Evolutionary conservation across 139 green algal species (phyloP).

Genomic region (Axilococcus clingmanii): DNA sequence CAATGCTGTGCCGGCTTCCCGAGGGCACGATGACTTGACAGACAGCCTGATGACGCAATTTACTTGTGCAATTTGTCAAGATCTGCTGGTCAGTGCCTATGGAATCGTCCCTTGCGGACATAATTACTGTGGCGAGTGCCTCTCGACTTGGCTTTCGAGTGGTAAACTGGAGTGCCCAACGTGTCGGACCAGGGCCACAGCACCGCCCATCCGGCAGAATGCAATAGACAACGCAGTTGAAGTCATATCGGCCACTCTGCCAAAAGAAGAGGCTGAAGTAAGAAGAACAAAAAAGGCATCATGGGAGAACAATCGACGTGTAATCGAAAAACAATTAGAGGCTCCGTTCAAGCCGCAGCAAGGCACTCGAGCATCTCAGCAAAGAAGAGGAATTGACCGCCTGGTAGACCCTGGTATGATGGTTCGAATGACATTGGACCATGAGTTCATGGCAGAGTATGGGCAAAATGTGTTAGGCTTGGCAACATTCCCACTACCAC

Average conservation of each 20-base stretch:
- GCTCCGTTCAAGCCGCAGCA: no score
- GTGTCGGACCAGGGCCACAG: background rate
- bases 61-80: slow-evolving; percentile 4
- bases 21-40: background rate
- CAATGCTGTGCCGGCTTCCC: no score
- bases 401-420: no score
- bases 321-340: background rate
- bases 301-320: background rate
- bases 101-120: slow-evolving; percentile 1
- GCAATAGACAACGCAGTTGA: slow-evolving; percentile 3
- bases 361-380: no score
- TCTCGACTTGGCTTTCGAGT: background rate
- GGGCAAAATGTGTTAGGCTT: no score
- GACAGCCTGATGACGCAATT: background rate
- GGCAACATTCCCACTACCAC: no score
- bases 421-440: no score
- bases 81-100: background rate
- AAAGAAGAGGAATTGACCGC: no score
- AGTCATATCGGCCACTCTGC: background rate
- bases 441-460: no score
- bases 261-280: background rate
- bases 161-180: slow-evolving; percentile 4
- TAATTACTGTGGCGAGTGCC: background rate
- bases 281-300: background rate
- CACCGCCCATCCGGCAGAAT: background rate